These are phyloP conservation scores for Candida sp. DNA, from an alignment of 1,139 yeast species.

Conservation along the genomic window DNA sequence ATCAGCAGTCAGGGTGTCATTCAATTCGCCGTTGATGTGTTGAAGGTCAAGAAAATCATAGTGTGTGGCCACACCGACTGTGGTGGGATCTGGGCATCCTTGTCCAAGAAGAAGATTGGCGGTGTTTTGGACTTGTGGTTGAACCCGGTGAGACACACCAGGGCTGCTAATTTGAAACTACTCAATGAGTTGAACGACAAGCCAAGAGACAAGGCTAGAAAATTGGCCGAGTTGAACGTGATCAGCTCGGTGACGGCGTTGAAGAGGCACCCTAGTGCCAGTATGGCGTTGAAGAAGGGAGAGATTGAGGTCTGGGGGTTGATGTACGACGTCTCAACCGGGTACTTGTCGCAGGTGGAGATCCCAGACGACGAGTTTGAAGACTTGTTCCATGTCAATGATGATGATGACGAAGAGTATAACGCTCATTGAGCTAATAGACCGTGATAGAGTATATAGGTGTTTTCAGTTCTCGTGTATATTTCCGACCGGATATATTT, in stretches of 20 bases:
- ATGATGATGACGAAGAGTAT: slow-evolving; percentile 30
- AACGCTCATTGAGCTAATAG: slow-evolving; percentile 18
- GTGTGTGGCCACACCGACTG: slow-evolving; percentile 99
- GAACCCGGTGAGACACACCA: slow-evolving; percentile 71
- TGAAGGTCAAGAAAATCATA: slow-evolving; percentile 81
- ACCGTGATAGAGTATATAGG: not conserved
- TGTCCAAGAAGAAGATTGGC: slow-evolving; percentile 70
- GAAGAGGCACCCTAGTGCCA: slow-evolving; percentile 76
- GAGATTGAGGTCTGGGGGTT: slow-evolving; percentile 89
- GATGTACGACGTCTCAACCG: slow-evolving; percentile 85
- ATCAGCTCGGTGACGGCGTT: slow-evolving; percentile 60
- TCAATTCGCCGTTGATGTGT: slow-evolving; percentile 89
- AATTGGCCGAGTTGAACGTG: slow-evolving; percentile 82
- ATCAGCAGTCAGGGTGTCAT: slow-evolving; percentile 80
- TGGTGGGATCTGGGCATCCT: slow-evolving; percentile 93
- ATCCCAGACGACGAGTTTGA: slow-evolving; percentile 56
- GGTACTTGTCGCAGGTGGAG: slow-evolving; percentile 61
- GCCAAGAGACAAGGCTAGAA: slow-evolving; percentile 63
- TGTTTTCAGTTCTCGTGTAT: slow-evolving; percentile 1
- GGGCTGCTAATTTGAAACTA: slow-evolving; percentile 58
- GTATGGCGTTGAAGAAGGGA: slow-evolving; percentile 69
- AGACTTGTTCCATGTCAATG: slow-evolving; percentile 54
- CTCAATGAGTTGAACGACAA: slow-evolving; percentile 46
- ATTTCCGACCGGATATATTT: not conserved
- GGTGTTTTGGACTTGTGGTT: slow-evolving; percentile 84